Evolutionary conservation across 345 rosid genomes (phyloP).

Genomic region (Gynandropsis gynandra): DNA sequence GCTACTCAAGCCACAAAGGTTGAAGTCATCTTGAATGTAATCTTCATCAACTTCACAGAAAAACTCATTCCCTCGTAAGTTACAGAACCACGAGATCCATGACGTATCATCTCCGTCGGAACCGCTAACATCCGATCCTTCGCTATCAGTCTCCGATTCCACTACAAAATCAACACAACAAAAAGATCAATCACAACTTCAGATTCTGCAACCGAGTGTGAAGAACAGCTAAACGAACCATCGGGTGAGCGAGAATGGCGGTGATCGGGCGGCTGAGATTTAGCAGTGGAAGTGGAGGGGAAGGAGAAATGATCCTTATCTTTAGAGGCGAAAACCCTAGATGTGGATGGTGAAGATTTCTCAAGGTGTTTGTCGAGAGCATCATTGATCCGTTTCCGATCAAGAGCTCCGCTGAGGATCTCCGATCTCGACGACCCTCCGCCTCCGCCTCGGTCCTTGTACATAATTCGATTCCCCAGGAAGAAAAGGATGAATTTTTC

Average conservation of each 20-base stretch:
- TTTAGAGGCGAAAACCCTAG: conserved; percentile 51
- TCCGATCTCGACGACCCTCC: conserved; percentile 78
- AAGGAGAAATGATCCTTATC: conserved; percentile 57
- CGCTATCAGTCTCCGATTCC: conserved; percentile 77
- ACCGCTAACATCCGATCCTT: conserved; percentile 86
- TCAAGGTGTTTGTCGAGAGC: conserved; percentile 86
- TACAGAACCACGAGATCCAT: conserved; percentile 99
- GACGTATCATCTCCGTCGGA: conserved; percentile 91
- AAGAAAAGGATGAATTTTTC: not conserved
- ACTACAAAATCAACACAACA: conserved; percentile 28
- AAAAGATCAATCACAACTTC: conserved; percentile 1
- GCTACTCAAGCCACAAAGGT: conserved; percentile 93
- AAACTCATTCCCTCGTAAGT: conserved; percentile 88
- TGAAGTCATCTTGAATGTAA: conserved; percentile 91
- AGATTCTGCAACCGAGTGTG: not conserved
- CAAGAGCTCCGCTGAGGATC: conserved; percentile 57
- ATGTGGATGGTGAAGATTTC: conserved; percentile 86
- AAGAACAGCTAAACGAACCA: conserved; percentile 34
- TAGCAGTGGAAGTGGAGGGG: conserved; percentile 69
- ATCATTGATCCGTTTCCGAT: conserved; percentile 83
- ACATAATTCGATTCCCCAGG: conserved; percentile 35
- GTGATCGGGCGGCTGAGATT: conserved; percentile 53
- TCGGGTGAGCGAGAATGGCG: conserved; percentile 60
- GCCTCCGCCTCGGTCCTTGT: conserved; percentile 59
- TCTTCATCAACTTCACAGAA: conserved; percentile 98